Conservation (phyloP, 1,284 basidiomycete species). For the Puccinia coronata region DNA sequence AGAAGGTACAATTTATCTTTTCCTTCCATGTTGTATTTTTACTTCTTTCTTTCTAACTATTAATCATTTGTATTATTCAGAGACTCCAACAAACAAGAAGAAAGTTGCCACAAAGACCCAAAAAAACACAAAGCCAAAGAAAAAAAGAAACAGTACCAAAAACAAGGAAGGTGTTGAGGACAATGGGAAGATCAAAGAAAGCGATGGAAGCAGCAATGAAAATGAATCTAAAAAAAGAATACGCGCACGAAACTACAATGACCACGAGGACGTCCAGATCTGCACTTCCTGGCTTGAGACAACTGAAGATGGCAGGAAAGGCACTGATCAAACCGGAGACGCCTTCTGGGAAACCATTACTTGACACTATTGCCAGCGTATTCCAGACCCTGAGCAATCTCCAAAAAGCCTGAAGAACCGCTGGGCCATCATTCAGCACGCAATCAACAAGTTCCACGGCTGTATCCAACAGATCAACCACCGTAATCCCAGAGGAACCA, state of each 20-base stretch:
- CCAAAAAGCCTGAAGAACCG: neutral
- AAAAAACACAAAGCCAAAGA: no score
- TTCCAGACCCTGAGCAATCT: neutral
- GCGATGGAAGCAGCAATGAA: neutral
- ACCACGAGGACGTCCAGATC: neutral
- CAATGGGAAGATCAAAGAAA: neutral
- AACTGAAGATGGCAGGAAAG: neutral
- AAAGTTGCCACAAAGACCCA: no score
- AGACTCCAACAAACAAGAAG: no score
- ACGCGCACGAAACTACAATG: constrained; percentile 52
- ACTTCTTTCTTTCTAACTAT: no score
- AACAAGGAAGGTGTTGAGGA: no score
- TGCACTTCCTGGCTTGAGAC: neutral
- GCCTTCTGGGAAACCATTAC: neutral
- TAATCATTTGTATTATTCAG: no score
- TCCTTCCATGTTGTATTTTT: no score
- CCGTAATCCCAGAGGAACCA: neutral
- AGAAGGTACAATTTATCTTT: no score
- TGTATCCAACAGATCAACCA: neutral
- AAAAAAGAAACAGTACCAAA: no score
- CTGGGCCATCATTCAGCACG: neutral
- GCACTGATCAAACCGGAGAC: neutral
- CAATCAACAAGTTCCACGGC: neutral
- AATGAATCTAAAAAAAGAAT: no score
- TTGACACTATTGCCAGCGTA: neutral